Evolutionary conservation across 352 stramenopile genomes (phyloP), one percentile per base, ranked within the genome.

Genomic region (Labyrinthula sp.): DNA sequence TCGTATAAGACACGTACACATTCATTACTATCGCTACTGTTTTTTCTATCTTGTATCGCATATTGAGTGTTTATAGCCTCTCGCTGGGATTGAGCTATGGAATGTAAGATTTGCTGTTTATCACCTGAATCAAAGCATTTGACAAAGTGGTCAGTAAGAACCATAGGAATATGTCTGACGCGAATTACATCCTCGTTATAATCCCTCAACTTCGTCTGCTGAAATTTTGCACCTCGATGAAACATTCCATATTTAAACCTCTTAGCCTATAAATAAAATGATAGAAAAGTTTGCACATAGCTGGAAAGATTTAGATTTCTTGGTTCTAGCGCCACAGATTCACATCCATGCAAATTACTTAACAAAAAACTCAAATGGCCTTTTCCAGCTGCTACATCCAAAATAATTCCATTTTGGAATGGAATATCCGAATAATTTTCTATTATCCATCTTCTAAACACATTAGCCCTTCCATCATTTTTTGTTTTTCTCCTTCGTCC

Each of bases 291-390:
- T 14, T 26, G 40, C 38, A 21, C 38, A 26, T 26, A 54, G 6
- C 9, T 12, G 4, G 10, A 21, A 33, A 54, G 38, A 14, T 56
- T 3, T 14, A 35, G 22, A 3, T 21, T 24, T 10, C 56, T 28
- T 10, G 73, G 73, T 52, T 86, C 75, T 15, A 84, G 59, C 12
- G 84, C 63, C 8, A 66, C 82, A 26, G 60, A 70, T 0, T 62
- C 62, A 23, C 84, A 63, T 6, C 48, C 20, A n/a, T 71, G 62
- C 39, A 78, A 74, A 54, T 78, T 80, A 64, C 69, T 76, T 9
- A 86, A 66, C 52, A 82, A 66, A 45, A 82, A 82, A 0, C 68
- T 69, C n/a, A 84, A 61, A 24, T 69, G 69, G 4, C 75, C 75
- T 20, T 68, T 60, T 0, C 75, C 73, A 10, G 73, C 75, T 3